Conservation (phyloP, 306 rosid genomes). For the Purshia tridentata region DNA sequence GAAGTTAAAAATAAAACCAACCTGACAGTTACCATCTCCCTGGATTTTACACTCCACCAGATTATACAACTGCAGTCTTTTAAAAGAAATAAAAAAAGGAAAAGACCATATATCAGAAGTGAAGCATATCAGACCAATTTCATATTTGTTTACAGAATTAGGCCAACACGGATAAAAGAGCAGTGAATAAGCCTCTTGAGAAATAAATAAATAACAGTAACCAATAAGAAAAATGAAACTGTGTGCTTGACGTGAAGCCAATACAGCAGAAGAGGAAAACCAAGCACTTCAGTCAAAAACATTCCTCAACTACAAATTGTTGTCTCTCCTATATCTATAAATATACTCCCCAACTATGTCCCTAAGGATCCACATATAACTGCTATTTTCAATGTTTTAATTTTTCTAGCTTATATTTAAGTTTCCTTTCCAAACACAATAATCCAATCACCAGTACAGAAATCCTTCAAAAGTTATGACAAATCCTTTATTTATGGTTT, state of each 20-base stretch:
- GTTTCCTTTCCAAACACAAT: background rate
- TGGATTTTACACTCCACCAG: constrained; percentile 76
- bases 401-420: background rate
- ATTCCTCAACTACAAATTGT: background rate
- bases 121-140: background rate
- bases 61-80: constrained; percentile 81
- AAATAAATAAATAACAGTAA: background rate
- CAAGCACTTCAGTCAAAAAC: background rate
- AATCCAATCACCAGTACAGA: background rate
- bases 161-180: background rate
- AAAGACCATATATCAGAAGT: background rate
- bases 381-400: background rate
- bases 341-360: background rate
- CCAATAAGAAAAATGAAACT: background rate
- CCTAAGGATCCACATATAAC: background rate
- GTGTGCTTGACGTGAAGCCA: background rate
- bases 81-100: constrained; percentile 21
- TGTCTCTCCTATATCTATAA: background rate
- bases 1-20: constrained; percentile 35
- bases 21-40: constrained; percentile 99
- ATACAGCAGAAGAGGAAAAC: background rate
- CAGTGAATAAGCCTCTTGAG: background rate
- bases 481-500: background rate
- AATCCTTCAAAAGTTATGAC: background rate
- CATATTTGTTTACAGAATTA: background rate